Conservation (phyloP, 2,329 filamentous ascomycete species). For the Phaeophleospora eucalypticola region DNA sequence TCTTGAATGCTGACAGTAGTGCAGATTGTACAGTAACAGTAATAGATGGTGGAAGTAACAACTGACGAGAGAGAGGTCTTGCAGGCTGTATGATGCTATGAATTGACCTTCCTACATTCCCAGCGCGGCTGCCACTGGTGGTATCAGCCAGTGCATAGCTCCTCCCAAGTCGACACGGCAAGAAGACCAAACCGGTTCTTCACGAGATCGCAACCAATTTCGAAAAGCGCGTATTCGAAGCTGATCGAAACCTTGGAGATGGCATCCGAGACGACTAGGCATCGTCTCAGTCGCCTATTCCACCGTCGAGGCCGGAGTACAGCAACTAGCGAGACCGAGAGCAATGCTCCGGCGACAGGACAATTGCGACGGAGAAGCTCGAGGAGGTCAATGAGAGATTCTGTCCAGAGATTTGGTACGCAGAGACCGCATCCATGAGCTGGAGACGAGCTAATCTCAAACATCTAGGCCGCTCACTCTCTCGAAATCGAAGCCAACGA, state of each 20-base stretch:
- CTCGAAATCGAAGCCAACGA: background rate
- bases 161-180: too few species aligned
- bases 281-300: background rate
- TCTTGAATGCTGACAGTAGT: too few species aligned
- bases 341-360: background rate
- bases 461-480: background rate
- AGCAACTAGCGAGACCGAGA: background rate
- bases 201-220: background rate
- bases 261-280: background rate
- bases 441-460: background rate
- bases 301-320: background rate
- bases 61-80: too few species aligned
- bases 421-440: background rate
- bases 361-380: background rate
- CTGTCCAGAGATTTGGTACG: background rate
- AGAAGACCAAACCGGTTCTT: background rate
- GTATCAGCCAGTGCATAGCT: too few species aligned
- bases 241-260: background rate
- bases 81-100: too few species aligned
- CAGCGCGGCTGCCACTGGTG: too few species aligned
- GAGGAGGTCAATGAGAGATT: background rate
- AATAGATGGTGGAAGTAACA: too few species aligned
- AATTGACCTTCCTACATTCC: too few species aligned
- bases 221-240: too few species aligned
- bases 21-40: too few species aligned